Evolutionary conservation across 768 basidiomycete genomes (phyloP).

Genomic region (Austroboletus eburneus): DNA sequence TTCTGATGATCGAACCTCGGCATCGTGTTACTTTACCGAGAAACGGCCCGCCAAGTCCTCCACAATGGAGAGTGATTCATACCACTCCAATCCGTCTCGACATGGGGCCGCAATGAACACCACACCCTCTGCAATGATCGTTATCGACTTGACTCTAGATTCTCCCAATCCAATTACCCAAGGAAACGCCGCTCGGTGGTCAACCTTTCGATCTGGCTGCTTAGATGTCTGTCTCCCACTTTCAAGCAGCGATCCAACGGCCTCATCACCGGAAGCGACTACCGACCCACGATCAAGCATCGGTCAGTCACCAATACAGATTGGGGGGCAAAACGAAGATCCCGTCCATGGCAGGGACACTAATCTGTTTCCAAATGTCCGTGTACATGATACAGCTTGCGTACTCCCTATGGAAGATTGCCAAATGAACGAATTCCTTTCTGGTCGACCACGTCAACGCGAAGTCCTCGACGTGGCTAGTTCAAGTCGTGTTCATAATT

Average conservation of each 20-base stretch:
- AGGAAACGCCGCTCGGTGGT: conserved; percentile 15
- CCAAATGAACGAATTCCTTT: background rate
- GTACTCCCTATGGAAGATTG: background rate
- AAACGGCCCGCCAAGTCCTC: background rate
- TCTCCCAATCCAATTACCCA: background rate
- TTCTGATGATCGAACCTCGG: background rate
- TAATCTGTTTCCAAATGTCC: background rate
- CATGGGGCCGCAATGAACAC: background rate
- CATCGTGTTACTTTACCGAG: background rate
- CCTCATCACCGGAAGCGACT: background rate
- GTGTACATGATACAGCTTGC: background rate
- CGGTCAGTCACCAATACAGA: background rate
- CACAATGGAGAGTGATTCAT: too few relatives aligned
- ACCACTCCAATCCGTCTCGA: background rate
- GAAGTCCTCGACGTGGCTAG: background rate
- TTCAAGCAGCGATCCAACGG: background rate
- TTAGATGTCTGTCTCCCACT: conserved; percentile 13
- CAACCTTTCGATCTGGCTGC: conserved; percentile 25
- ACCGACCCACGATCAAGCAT: background rate
- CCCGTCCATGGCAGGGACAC: background rate
- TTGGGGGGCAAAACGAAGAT: background rate
- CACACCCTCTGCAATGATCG: background rate
- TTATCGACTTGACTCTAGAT: conserved; percentile 10
- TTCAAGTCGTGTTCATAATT: background rate
- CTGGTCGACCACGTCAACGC: background rate